Evolutionary conservation across 2,329 filamentous ascomycete species (phyloP).

Genomic region (Colletotrichum sp.): DNA sequence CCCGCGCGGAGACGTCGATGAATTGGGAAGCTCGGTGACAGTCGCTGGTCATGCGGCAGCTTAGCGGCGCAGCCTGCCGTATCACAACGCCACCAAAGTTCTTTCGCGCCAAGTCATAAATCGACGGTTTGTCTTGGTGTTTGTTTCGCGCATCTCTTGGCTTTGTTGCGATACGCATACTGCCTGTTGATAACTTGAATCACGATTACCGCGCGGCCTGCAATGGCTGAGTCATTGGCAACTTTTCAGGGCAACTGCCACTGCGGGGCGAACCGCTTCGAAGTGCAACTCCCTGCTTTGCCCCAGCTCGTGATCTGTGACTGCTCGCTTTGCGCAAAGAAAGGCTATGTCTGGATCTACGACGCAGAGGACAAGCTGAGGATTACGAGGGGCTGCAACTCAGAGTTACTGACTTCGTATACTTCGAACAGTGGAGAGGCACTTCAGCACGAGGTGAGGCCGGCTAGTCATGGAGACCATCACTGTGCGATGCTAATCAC

Average conservation of each 20-base stretch:
- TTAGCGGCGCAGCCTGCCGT: background rate
- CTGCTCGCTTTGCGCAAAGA: slow-evolving; percentile 31
- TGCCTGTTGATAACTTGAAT: background rate
- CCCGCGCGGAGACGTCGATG: background rate
- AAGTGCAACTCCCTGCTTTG: slow-evolving; percentile 17
- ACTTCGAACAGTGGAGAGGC: background rate
- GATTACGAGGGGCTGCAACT: slow-evolving; percentile 15
- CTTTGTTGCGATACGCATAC: background rate
- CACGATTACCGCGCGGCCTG: background rate
- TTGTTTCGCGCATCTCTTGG: background rate
- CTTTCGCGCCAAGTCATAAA: background rate
- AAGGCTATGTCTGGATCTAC: slow-evolving; percentile 31
- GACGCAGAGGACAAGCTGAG: slow-evolving; percentile 1
- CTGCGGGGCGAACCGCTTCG: slow-evolving; percentile 32
- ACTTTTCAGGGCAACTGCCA: slow-evolving; percentile 31
- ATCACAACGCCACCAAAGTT: background rate
- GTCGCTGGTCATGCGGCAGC: background rate
- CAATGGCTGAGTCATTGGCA: background rate
- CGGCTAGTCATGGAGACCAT: background rate
- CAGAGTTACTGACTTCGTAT: background rate
- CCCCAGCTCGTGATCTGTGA: slow-evolving; percentile 20
- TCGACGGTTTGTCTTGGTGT: background rate
- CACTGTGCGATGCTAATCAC: background rate
- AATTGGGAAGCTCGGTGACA: background rate
- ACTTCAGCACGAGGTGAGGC: slow-evolving; percentile 22